These are phyloP conservation scores for Leccinum subgranulosum DNA, from an alignment of 768 basidiomycete species.

Conservation along the genomic window DNA sequence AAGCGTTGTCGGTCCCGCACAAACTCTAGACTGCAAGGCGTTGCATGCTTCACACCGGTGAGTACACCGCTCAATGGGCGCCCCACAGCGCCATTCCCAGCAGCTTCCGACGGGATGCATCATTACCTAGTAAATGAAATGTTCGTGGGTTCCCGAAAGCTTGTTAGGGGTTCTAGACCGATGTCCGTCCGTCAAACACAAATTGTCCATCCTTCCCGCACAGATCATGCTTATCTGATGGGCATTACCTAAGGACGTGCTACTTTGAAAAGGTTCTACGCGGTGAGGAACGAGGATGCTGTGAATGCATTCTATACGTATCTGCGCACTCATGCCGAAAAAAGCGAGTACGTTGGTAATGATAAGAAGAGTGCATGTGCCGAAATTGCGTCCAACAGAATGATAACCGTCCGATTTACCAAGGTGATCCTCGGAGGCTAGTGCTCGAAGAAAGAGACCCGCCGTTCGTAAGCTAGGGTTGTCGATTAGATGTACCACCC, in stretches of 20 bases:
- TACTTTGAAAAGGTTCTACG: neutral
- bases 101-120: neutral
- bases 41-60: neutral
- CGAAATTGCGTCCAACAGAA: neutral
- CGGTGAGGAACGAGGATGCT: neutral
- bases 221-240: neutral
- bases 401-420: constrained; percentile 19
- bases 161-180: neutral
- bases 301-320: constrained; percentile 4
- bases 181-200: neutral
- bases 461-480: constrained; percentile 29
- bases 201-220: neutral
- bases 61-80: constrained; percentile 9
- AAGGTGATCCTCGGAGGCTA: constrained; percentile 32
- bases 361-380: constrained; percentile 5
- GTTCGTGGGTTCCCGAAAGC: constrained; percentile 1
- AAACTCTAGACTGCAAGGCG: too few species aligned
- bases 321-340: constrained; percentile 2
- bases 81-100: neutral
- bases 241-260: neutral
- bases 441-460: constrained; percentile 24
- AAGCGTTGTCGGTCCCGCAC: constrained; percentile 2
- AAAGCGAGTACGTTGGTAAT: constrained; percentile 5
- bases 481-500: constrained; percentile 1
- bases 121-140: constrained; percentile 1